These are phyloP conservation scores for Pleurotus tuber-regium DNA, from an alignment of 768 basidiomycete genomes.

Conservation along the genomic window DNA sequence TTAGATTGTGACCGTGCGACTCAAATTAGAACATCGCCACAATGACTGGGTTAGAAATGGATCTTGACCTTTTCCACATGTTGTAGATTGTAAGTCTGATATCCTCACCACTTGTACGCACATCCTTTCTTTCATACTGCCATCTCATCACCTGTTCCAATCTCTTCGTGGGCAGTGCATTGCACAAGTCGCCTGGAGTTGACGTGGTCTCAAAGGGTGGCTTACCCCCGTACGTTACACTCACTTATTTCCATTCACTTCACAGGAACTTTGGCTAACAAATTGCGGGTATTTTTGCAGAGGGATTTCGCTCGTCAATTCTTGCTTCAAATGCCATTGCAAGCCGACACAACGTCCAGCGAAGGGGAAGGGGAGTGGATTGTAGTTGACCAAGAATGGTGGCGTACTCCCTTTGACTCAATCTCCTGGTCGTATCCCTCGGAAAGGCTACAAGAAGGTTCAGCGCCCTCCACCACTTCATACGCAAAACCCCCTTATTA, in stretches of 20 bases:
- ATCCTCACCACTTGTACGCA: neutral
- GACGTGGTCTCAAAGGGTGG: conserved; percentile 7
- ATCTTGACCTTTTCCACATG: conserved; percentile 10
- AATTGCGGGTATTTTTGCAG: too few species aligned
- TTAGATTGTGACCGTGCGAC: conserved; percentile 4
- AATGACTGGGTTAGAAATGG: conserved; percentile 8
- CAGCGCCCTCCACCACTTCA: conserved; percentile 18
- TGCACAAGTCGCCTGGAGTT: conserved; percentile 1
- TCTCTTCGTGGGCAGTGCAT: neutral
- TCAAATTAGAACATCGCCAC: too few species aligned
- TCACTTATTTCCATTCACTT: too few species aligned
- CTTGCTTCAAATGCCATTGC: conserved; percentile 2
- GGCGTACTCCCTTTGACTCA: conserved; percentile 35
- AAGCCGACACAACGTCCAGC: neutral
- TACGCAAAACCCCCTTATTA: conserved; percentile 29
- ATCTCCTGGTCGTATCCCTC: conserved; percentile 39
- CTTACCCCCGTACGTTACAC: too few species aligned
- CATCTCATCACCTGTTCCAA: neutral
- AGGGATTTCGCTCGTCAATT: too few species aligned
- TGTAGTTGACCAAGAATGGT: conserved; percentile 35
- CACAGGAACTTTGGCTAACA: too few species aligned
- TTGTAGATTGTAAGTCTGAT: conserved; percentile 9
- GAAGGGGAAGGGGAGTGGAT: conserved; percentile 39
- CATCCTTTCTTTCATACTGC: neutral
- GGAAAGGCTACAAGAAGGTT: conserved; percentile 6